Percentiles rank a stretch among this genome's conserved stretches.
These are phyloP conservation scores for Vaccinium myrtillus DNA, from an alignment of 148 eudicot species.

Conservation along the genomic window DNA sequence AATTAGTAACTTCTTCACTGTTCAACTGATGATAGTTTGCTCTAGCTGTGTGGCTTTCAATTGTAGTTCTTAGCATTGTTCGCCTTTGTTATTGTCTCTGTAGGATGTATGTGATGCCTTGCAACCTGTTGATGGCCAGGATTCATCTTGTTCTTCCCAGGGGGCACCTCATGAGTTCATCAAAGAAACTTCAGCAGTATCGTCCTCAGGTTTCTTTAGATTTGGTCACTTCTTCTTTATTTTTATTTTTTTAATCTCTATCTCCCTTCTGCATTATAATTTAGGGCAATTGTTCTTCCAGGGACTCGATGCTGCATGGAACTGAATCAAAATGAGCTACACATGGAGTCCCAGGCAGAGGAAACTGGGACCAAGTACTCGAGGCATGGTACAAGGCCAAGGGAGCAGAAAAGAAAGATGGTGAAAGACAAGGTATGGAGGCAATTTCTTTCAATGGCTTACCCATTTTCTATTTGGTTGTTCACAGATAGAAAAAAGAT, in stretches of 20 bases:
- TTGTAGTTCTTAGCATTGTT: background rate
- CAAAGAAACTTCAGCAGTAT: slow-evolving; percentile 25
- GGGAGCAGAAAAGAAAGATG: slow-evolving; percentile 41
- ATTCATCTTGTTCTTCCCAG: slow-evolving; percentile 25
- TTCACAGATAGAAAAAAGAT: background rate
- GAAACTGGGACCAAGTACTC: slow-evolving; percentile 20
- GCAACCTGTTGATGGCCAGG: slow-evolving; percentile 24
- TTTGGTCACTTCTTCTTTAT: slow-evolving; percentile 1
- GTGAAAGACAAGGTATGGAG: slow-evolving; percentile 44
- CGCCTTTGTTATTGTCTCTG: slow-evolving; percentile 10
- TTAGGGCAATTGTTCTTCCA: slow-evolving; percentile 13
- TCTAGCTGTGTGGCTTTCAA: background rate
- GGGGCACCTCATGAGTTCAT: slow-evolving; percentile 18
- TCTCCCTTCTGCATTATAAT: background rate
- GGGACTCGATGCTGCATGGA: slow-evolving; percentile 29
- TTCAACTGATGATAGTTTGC: background rate
- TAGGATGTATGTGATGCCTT: slow-evolving; percentile 37
- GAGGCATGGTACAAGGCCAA: slow-evolving; percentile 21
- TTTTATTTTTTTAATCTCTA: background rate
- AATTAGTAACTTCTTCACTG: background rate
- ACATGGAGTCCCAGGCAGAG: slow-evolving; percentile 18
- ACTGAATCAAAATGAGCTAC: slow-evolving; percentile 22
- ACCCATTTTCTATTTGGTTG: background rate
- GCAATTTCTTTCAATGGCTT: background rate
- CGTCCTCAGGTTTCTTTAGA: slow-evolving; percentile 28